Evolutionary conservation across 208 protist genomes (phyloP).

Genomic region (Trypanosoma lewisi): DNA sequence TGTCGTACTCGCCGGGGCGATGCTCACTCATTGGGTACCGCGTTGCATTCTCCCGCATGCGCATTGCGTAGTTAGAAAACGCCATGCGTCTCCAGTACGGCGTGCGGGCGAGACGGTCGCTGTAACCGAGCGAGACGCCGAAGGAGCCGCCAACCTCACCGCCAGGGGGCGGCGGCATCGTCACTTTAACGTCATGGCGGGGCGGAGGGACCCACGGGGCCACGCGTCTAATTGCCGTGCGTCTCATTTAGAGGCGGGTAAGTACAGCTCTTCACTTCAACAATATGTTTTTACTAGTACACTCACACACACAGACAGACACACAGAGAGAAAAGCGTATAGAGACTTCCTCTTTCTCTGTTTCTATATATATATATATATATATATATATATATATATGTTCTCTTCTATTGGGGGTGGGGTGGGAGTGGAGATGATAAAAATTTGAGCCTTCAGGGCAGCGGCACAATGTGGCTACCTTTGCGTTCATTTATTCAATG

Average conservation of each 20-base stretch:
- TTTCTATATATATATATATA: no score
- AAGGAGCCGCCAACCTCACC: slow-evolving; percentile 84
- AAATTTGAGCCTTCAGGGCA: no score
- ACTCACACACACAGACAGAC: not conserved
- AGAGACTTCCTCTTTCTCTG: no score
- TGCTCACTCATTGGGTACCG: slow-evolving; percentile 79
- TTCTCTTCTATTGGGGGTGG: no score
- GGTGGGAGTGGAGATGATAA: no score
- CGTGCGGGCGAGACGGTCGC: slow-evolving; percentile 71
- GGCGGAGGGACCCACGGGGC: slow-evolving; percentile 82
- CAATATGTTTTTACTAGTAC: not conserved
- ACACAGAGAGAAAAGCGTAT: no score
- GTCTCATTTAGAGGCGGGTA: slow-evolving; percentile 17
- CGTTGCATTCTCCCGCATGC: slow-evolving; percentile 84
- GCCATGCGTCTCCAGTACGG: slow-evolving; percentile 92
- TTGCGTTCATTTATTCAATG: no score
- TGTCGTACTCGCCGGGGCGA: slow-evolving; percentile 80
- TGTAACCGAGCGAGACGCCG: slow-evolving; percentile 84
- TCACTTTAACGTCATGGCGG: slow-evolving; percentile 76
- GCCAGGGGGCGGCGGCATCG: slow-evolving; percentile 80
- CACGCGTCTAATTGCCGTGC: slow-evolving; percentile 26
- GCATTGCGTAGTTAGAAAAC: slow-evolving; percentile 67
- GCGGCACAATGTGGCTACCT: no score
- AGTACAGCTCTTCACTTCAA: not conserved
- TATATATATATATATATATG: no score